Evolutionary conservation across 441 rosid species (phyloP), one percentile per base, ranked within the genome.

Genomic region (Erysimum cheiri): DNA sequence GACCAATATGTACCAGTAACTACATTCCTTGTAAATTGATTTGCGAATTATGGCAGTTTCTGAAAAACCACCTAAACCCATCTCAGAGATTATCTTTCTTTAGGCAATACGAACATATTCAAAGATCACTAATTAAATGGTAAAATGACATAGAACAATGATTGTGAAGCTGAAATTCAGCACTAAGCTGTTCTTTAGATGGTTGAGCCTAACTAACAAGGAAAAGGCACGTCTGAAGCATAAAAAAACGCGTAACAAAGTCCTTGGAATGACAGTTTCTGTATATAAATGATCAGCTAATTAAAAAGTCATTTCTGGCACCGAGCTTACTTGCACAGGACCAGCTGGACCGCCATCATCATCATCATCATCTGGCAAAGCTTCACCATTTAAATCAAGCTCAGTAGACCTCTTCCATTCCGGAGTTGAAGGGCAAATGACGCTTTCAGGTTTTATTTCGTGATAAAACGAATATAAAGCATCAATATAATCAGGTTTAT

Each of bases 311-410:
- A 65, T 8, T 59, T 17, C 37, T 37, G 22, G 64, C 47, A 36
- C 24, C 33, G 61, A n/a, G 60, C 89, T 56, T 88, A 92, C 98
- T 62, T 81, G 88, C 66, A 79, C 78, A 70, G 86, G 85, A 63
- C 81, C 84, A 81, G 78, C 83, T 46, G 91, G 68, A 80, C 74
- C 87, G 67, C 92, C 97, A 81, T 89, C 98, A 59, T 87, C 97
- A 39, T 93, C 96, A 26, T 94, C 90, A 39, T 90, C 97, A 77
- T 91, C 95, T 36, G 97, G 88, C 74, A 88, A 73, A 46, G 98
- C 98, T 90, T 96, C 98, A 77, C 99, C 99, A 77, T 96, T 93
- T 70, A 96, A 91, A 89, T 96, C 99, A 54, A 96, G 87, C 64
- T 87, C 99, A 31, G 93, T 84, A 75, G 96, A 85, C 69, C 91